Base-by-base conservation (phyloP, 306 rosid genomes). In the Spatholobus suberectus region DNA sequence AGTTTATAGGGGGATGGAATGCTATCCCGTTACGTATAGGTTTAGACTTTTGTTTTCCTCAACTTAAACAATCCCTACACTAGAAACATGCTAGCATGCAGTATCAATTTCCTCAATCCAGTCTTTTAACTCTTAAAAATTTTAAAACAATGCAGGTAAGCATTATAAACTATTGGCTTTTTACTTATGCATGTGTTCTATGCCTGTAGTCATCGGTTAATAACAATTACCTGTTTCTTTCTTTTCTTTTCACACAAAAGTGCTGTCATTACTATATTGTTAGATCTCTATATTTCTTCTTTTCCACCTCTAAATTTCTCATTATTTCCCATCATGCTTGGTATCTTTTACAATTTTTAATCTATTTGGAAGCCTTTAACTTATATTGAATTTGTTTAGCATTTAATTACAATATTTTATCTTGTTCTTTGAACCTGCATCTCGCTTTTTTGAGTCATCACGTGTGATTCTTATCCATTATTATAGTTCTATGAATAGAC, bases 361-460 rank as follows among this genome's bases (percentile, higher is more conserved):
- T 46, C 23, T 66, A 6, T 65, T 47, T 1, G 35, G 26, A 78
- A 47, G 4, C 35, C 15, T 44, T 65, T 49, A 13, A 14, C 26
- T 65, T 49, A 7, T 52, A 14, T 46, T 47, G 23, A 46, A 63
- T 24, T 40, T 79, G 37, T 21, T 13, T 52, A 35, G 47, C 54
- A 49, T 20, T 23, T 47, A 67, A 34, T 5, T 59, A 41, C 26
- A 18, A 14, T 18, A 9, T 5, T 27, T 5, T 15, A 11, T 66
- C 40, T 75, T 35, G 24, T 11, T n/a, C 59, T 46, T 78, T 0
- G 49, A 49, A 32, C 14, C 41, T 9, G 55, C 71, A 9, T 29
- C 81, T 75, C n/a, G n/a, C n/a, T n/a, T n/a, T n/a, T n/a, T 76
- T 11, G 24, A 78, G 57, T 51, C 70, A 17, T 29, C 47, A 41